Evolutionary conservation across 2,329 filamentous ascomycete genomes (phyloP).

Genomic region (Colletotrichum falcatum): DNA sequence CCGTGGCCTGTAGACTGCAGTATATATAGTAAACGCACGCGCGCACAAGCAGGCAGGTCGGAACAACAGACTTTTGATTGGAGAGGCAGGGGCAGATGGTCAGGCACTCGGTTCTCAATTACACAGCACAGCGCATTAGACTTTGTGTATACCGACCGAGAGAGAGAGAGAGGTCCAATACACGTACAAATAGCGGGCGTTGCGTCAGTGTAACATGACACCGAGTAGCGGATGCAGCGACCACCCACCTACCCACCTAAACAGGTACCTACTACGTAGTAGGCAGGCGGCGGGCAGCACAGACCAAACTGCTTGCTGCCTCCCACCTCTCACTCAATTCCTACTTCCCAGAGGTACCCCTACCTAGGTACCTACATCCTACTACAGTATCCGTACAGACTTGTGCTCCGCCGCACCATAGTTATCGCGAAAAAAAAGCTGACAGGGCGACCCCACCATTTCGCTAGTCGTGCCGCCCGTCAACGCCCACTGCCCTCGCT

Average conservation of each 20-base stretch:
- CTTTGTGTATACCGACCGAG: neutral
- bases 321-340: too few species aligned
- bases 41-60: neutral
- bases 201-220: constrained; percentile 1
- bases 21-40: neutral
- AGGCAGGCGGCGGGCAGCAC: too few species aligned
- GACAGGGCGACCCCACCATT: constrained; percentile 42
- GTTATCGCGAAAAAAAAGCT: constrained; percentile 43
- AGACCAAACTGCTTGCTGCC: too few species aligned
- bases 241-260: too few species aligned
- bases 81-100: neutral
- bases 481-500: constrained; percentile 28
- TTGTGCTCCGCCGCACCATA: constrained; percentile 38
- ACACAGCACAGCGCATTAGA: constrained; percentile 16
- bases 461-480: constrained; percentile 20
- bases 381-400: too few species aligned
- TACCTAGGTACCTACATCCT: neutral
- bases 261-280: too few species aligned
- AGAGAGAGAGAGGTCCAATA: neutral
- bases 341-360: constrained; percentile 17
- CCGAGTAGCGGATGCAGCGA: neutral
- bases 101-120: neutral
- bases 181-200: neutral
- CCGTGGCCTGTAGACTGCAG: neutral
- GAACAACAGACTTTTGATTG: neutral